Conservation (phyloP, 352 stramenopile genomes). For the Pythium coloratum region DNA sequence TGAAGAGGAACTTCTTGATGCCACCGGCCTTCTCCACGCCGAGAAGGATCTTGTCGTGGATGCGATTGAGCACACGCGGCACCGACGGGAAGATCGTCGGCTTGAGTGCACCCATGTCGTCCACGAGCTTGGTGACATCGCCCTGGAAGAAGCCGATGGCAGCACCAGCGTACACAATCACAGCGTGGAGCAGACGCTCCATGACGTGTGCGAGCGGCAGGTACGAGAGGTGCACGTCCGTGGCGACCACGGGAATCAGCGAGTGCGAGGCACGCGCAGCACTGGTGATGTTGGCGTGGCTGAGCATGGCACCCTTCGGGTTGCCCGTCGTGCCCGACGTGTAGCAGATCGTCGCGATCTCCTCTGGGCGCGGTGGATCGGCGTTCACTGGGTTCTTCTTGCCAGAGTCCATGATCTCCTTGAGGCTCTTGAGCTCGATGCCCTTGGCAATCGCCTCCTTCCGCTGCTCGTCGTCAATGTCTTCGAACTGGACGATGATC, state of each 20-base stretch:
- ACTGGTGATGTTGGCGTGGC: conserved; percentile 51
- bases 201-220: conserved; percentile 96
- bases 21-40: conserved; percentile 31
- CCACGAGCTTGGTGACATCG: conserved; percentile 80
- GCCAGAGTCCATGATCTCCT: conserved; percentile 37
- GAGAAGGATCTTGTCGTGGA: conserved; percentile 91
- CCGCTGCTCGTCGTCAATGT: conserved; percentile 39
- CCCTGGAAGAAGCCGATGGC: conserved; percentile 71
- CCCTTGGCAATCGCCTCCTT: conserved; percentile 33
- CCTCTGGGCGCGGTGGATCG: conserved; percentile 47
- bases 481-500: conserved; percentile 56
- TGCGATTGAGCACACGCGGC: conserved; percentile 93
- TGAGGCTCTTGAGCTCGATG: conserved; percentile 44
- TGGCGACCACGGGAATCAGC: neutral
- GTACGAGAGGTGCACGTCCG: conserved; percentile 93
- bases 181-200: conserved; percentile 87
- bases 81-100: conserved; percentile 91
- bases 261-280: conserved; percentile 20
- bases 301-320: conserved; percentile 71
- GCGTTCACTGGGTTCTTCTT: conserved; percentile 45
- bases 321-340: conserved; percentile 74
- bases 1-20: conserved; percentile 37
- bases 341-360: conserved; percentile 94
- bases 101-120: conserved; percentile 85
- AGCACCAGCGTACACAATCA: conserved; percentile 86